Base-by-base conservation (phyloP, 164 flowering plant genomes). In the Brasenia schreberi region DNA sequence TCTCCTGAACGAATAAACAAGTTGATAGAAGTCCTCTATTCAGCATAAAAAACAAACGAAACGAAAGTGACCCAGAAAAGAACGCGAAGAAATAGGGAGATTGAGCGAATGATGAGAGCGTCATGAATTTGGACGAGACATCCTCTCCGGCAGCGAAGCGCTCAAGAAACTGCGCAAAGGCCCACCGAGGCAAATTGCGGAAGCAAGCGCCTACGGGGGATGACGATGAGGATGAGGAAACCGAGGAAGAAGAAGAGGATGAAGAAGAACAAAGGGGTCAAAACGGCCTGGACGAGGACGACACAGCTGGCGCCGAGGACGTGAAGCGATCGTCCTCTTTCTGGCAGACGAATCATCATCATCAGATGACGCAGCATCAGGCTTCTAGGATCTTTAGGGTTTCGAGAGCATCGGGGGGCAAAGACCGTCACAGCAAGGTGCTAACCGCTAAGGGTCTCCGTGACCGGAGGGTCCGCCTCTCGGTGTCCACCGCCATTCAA, bases 321-420 rank as follows among this genome's bases (percentile, higher is more conserved):
- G 16, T 14, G 16, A 49, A 49, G 56, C 56, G 12, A 14, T 49
- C 10, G 56, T 49, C 56, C 10, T 9, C 12, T 14, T 49, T 14
- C 16, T 49, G 56, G 56, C 56, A 49, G 56, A 9, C 16, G 56
- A 3, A 45, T 7, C 56, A 49, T 9, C 56, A 49, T 9, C 16
- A 9, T 49, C 39, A 33, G 39, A 33, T 33, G 39, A 49, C 16
- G 56, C 56, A 49, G 56, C 56, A 9, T 14, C 81, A 74, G 19
- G 79, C 95, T 4, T 90, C 98, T 0, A 71, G 99, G 60, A 95
- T 94, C 44, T 81, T 82, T 74, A 81, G 99, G 81, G 99, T 94
- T 69, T 89, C 99, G 0, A 67, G 96, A 58, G 83, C 89, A 1
- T 80, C 96, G 1, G 99, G 99, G 5, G 96, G 99, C 7, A 95